phyloP scores from a whole-genome alignment of 2,329 filamentous ascomycete genomes.

The Colletotrichum sansevieriae region DNA sequence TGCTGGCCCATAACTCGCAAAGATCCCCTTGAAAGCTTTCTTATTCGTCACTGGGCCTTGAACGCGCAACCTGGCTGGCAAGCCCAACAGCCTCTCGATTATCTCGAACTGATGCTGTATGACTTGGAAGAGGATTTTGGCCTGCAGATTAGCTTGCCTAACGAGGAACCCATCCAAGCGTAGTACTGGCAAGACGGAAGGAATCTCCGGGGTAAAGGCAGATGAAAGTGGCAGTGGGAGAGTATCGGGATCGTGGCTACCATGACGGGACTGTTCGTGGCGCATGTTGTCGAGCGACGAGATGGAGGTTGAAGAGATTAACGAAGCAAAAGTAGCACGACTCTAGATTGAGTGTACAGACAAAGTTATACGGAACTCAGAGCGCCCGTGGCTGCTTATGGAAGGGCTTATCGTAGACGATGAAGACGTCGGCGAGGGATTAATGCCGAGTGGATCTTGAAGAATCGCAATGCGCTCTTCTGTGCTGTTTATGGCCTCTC shows the following conservation, averaged over 20 bases:
- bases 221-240: too few species aligned
- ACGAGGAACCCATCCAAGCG: not conserved
- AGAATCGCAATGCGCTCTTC: not conserved
- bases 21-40: too few species aligned
- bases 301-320: not conserved
- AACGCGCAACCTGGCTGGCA: not conserved
- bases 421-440: not conserved
- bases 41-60: not conserved
- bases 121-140: not conserved
- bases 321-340: not conserved
- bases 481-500: not conserved
- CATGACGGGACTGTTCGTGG: too few species aligned
- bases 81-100: constrained; percentile 7
- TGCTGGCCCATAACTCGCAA: too few species aligned
- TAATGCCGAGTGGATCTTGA: not conserved
- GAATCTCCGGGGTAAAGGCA: not conserved
- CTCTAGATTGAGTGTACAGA: not conserved
- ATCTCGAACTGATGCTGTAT: constrained; percentile 13
- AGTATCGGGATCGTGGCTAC: too few species aligned
- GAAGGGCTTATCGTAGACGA: not conserved
- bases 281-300: too few species aligned
- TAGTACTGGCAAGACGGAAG: not conserved
- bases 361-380: not conserved
- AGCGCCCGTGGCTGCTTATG: not conserved
- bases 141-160: not conserved